Percentiles rank a stretch among this genome's conserved stretches.
These are phyloP conservation scores for Fraxinus ornus DNA, from an alignment of 305 asterid species.

Conservation along the genomic window DNA sequence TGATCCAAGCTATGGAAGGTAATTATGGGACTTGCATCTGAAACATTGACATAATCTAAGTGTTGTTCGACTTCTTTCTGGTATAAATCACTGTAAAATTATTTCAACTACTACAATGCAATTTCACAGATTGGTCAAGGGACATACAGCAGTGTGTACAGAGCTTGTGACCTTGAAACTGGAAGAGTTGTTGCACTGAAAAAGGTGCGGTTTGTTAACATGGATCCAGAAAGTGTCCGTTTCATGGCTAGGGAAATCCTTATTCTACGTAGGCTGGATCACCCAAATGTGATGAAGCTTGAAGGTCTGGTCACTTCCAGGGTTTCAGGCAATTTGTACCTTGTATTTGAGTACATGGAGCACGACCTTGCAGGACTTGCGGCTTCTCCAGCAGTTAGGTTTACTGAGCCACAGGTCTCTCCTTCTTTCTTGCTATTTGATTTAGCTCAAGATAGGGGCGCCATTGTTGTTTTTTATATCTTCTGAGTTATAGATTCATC, in stretches of 20 bases:
- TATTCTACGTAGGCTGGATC: constrained; percentile 80
- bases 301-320: constrained; percentile 86
- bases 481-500: background rate
- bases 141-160: constrained; percentile 86
- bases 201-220: constrained; percentile 78
- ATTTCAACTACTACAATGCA: constrained; percentile 24
- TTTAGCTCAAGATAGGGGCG: background rate
- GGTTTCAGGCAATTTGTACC: constrained; percentile 78
- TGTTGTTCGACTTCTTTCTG: background rate
- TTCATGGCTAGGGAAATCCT: constrained; percentile 93
- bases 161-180: constrained; percentile 85
- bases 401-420: constrained; percentile 81
- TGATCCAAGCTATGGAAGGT: background rate
- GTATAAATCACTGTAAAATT: constrained; percentile 1
- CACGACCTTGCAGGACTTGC: constrained; percentile 88
- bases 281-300: constrained; percentile 84
- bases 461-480: background rate
- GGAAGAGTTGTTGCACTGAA: constrained; percentile 75
- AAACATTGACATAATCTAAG: background rate
- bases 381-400: constrained; percentile 57
- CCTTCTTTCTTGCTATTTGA: background rate
- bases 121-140: constrained; percentile 84
- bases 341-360: constrained; percentile 90
- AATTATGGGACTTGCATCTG: background rate
- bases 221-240: constrained; percentile 91